Evolutionary conservation across 2,329 filamentous ascomycete species (phyloP), one percentile per base, ranked within the genome.

Genomic region (Claviceps monticola): DNA sequence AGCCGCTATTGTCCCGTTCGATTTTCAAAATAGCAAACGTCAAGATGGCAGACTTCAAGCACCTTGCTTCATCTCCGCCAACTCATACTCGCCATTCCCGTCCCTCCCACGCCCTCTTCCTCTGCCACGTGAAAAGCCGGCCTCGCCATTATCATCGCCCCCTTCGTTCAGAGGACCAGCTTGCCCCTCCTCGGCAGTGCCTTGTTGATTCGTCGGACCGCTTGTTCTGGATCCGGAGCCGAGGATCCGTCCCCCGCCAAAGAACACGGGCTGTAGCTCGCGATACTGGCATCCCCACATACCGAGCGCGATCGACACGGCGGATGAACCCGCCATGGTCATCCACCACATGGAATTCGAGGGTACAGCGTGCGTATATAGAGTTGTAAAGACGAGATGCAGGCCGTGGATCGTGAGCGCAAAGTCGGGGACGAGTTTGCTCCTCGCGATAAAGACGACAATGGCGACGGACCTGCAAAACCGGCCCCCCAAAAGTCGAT

Each of bases 381-480:
- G 66, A 19, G 82, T 83, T 29, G 87, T 86, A 60, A 88, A 68
- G 60, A 93, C 57, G 50, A 95, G 78, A 65, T 95, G 87, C 43
- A 95, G 72, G 65, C 86, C 78, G 70, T 95, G 88, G 17, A 96
- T 78, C 2, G 91, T 95, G 23, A 96, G 73, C 36, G 88, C 87
- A 66, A 97, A 98, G 69, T 98, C 93, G 58, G 88, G 88, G 49
- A 97, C 86, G 55, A 97, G 84, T 67, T 97, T 97, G 47, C 86
- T 93, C 56, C 93, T 88, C 19, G 84, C 83, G 58, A 98, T 81
- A 53, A 97, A 74, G 51, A 91, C 70, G 49, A 95, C 80, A 53
- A 96, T 84, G 43, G 88, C 86, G 53, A 94, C 80, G 43, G 88
- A 81, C 64, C 91, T 97, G 42, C 44, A 46, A 19, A 23, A 46